Percentiles rank a stretch among this genome's conserved stretches.
Evolutionary conservation across 257 asterid species (phyloP).

Genomic region (Pogostemon cablin): DNA sequence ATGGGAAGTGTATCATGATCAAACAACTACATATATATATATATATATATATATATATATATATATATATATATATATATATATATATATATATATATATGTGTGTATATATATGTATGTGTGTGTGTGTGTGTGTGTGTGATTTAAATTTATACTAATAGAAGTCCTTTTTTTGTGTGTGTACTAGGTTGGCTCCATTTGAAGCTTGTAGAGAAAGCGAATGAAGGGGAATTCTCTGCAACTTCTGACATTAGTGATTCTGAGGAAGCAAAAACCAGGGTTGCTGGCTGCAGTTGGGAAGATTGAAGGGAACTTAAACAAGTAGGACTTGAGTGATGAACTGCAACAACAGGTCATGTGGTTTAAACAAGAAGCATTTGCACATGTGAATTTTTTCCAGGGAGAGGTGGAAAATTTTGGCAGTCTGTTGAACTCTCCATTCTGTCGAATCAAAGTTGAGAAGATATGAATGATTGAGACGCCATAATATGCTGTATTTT

Average conservation of each 20-base stretch:
- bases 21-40: neutral
- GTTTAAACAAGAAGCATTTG: constrained; percentile 26
- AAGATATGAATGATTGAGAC: constrained; percentile 31
- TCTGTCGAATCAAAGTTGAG: constrained; percentile 24
- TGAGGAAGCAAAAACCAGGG: constrained; percentile 48
- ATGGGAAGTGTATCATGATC: neutral
- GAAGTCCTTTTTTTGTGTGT: constrained; percentile 12
- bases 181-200: constrained; percentile 89
- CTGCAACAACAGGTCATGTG: constrained; percentile 19
- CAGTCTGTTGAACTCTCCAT: neutral
- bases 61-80: neutral
- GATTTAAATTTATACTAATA: constrained; percentile 31
- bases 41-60: too few species aligned
- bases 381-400: constrained; percentile 10
- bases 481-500: constrained; percentile 20
- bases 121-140: neutral
- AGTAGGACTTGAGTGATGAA: constrained; percentile 38
- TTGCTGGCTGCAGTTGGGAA: constrained; percentile 76
- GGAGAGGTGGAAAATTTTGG: constrained; percentile 1
- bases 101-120: too few species aligned
- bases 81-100: too few species aligned
- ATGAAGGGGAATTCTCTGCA: constrained; percentile 55
- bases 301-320: constrained; percentile 60
- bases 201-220: constrained; percentile 89
- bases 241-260: constrained; percentile 36